phyloP scores from a whole-genome alignment of 805 yeast species.

The Hanseniaspora meyeri region DNA sequence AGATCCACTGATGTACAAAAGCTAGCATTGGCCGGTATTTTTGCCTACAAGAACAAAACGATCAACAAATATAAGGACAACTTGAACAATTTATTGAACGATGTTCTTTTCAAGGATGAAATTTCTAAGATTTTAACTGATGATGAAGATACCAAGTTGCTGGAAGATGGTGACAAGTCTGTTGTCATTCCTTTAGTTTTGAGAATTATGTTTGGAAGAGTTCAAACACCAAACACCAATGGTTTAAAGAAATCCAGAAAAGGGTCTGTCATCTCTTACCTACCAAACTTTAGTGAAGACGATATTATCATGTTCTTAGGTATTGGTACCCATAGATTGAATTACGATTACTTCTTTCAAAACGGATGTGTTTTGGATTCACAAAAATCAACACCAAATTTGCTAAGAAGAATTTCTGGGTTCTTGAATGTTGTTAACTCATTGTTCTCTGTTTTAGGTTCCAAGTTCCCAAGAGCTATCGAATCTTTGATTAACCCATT shows the following conservation, averaged over 20 bases:
- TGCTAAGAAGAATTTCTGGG: constrained; percentile 46
- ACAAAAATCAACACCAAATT: constrained; percentile 23
- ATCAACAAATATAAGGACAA: constrained; percentile 62
- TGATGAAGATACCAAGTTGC: constrained; percentile 36
- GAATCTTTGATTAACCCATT: constrained; percentile 45
- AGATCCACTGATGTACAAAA: constrained; percentile 53
- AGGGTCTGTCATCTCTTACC: constrained; percentile 50
- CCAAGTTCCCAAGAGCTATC: constrained; percentile 38
- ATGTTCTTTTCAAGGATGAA: constrained; percentile 76
- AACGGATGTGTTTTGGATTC: constrained; percentile 18
- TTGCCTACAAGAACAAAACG: constrained; percentile 48
- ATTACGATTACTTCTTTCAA: constrained; percentile 29
- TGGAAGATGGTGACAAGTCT: constrained; percentile 50
- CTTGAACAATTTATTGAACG: constrained; percentile 64
- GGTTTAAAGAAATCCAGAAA: constrained; percentile 64
- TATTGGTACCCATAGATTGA: constrained; percentile 48
- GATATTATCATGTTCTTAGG: constrained; percentile 48
- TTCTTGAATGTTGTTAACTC: constrained; percentile 37
- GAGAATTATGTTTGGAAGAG: constrained; percentile 75
- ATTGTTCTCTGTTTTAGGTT: constrained; percentile 38
- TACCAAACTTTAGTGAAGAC: constrained; percentile 43
- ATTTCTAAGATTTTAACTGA: constrained; percentile 46
- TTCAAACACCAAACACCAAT: constrained; percentile 54
- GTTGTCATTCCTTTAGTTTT: constrained; percentile 58
- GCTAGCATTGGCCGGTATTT: constrained; percentile 54